These are phyloP conservation scores for Albizia julibrissin DNA, from an alignment of 306 rosid genomes.

Conservation along the genomic window DNA sequence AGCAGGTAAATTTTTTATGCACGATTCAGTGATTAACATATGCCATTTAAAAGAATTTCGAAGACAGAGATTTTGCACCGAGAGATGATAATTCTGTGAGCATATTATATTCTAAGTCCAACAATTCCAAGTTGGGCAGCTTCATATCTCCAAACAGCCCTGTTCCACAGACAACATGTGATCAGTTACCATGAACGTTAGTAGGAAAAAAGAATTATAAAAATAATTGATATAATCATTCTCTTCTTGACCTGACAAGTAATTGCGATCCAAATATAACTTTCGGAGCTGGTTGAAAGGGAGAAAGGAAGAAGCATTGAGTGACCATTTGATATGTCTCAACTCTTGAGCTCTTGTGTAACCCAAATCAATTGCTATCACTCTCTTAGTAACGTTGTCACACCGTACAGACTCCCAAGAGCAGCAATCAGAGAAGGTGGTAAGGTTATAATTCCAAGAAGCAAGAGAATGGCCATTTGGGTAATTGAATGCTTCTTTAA, in stretches of 20 bases:
- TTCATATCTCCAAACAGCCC: not conserved
- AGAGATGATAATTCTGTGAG: not conserved
- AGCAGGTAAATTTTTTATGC: not conserved
- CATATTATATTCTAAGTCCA: rapidly evolving
- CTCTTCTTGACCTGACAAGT: not conserved
- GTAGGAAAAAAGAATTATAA: not conserved
- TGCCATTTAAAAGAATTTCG: not conserved
- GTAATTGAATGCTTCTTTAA: slow-evolving; percentile 19
- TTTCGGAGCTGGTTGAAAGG: not conserved
- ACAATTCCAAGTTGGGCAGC: not conserved
- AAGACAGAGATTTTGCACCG: not conserved
- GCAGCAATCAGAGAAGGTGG: not conserved
- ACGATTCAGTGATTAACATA: not conserved
- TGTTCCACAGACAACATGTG: not conserved
- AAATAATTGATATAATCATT: not conserved
- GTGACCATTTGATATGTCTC: not conserved
- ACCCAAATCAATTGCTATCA: rapidly evolving
- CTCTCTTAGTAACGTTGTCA: not conserved
- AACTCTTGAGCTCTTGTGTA: not conserved
- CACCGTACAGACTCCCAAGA: slow-evolving; percentile 7
- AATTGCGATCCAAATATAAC: not conserved
- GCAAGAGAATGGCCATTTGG: slow-evolving; percentile 15
- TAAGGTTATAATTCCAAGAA: slow-evolving; percentile 5
- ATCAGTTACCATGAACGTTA: not conserved
- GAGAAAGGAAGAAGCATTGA: slow-evolving; percentile 6